Conservation (phyloP, 495 filamentous ascomycete genomes). For the Penicillium cosmopolitanum region DNA sequence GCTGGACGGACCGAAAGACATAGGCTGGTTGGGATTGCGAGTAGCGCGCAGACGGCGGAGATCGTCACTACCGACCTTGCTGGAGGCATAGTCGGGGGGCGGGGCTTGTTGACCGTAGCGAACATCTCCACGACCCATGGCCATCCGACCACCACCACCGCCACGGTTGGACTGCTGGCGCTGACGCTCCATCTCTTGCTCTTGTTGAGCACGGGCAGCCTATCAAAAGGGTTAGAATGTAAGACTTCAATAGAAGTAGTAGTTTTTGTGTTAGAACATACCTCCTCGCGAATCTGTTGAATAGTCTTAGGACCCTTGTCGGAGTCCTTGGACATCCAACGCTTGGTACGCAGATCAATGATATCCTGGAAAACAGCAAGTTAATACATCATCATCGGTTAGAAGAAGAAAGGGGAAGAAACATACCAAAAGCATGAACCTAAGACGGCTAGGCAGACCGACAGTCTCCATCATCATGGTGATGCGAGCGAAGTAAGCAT, state of each 20-base stretch:
- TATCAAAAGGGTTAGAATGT: conserved; percentile 31
- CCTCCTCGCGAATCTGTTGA: conserved; percentile 84
- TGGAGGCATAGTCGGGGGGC: conserved; percentile 70
- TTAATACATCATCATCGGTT: background rate
- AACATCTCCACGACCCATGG: conserved; percentile 81
- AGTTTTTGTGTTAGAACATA: conserved; percentile 35
- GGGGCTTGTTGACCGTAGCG: conserved; percentile 68
- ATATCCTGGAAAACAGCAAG: conserved; percentile 63
- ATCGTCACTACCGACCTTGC: conserved; percentile 87
- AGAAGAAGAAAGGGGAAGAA: background rate
- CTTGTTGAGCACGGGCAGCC: conserved; percentile 70
- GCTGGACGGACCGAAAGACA: conserved; percentile 72
- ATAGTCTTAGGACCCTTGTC: conserved; percentile 97
- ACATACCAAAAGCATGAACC: conserved; percentile 89
- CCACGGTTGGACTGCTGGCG: conserved; percentile 53
- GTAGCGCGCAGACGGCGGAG: conserved; percentile 75
- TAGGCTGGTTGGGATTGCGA: conserved; percentile 62
- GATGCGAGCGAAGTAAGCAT: conserved; percentile 92
- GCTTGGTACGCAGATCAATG: conserved; percentile 72
- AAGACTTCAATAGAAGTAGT: too few relatives aligned
- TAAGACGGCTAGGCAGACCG: conserved; percentile 80
- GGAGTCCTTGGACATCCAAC: conserved; percentile 82
- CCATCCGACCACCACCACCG: conserved; percentile 59
- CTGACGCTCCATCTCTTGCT: conserved; percentile 58
- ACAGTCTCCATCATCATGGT: conserved; percentile 73